phyloP scores from a whole-genome alignment of 148 eudicot species.

The Fagopyrum homotropicum region DNA sequence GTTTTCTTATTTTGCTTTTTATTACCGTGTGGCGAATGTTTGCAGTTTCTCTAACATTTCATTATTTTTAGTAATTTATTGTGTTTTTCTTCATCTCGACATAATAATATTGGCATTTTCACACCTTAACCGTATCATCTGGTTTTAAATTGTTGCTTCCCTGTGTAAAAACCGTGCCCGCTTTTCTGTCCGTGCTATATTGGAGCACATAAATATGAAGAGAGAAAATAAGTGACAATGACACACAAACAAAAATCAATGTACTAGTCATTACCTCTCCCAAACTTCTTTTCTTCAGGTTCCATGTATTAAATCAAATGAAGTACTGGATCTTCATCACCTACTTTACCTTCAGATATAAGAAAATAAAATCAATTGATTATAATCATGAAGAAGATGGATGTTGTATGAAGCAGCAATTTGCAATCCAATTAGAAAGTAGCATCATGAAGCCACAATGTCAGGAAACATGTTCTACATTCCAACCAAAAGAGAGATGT shows the following conservation, averaged over 20 bases:
- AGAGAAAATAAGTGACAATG: not conserved
- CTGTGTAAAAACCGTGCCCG: too few species aligned
- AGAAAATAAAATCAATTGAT: not conserved
- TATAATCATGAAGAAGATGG: not conserved
- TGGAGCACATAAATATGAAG: not conserved
- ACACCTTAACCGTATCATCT: too few species aligned
- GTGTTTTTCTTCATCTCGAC: too few species aligned
- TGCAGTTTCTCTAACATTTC: too few species aligned
- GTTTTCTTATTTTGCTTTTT: too few species aligned
- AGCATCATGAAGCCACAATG: not conserved
- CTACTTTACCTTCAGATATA: conserved; percentile 15
- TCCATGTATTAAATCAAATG: conserved; percentile 64
- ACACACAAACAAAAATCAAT: not conserved
- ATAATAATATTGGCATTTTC: too few species aligned
- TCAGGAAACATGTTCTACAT: not conserved
- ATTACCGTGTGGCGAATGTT: too few species aligned
- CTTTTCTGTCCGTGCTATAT: not conserved
- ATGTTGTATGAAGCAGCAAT: not conserved
- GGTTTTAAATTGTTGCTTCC: too few species aligned
- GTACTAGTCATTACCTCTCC: conserved; percentile 51
- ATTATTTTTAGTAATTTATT: too few species aligned
- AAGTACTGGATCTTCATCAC: conserved; percentile 30
- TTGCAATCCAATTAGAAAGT: not conserved
- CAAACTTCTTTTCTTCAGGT: conserved; percentile 73
- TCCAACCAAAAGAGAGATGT: not conserved